Base-by-base conservation (phyloP, 2,329 filamentous ascomycete genomes). In the Xenoacremonium recifei region DNA sequence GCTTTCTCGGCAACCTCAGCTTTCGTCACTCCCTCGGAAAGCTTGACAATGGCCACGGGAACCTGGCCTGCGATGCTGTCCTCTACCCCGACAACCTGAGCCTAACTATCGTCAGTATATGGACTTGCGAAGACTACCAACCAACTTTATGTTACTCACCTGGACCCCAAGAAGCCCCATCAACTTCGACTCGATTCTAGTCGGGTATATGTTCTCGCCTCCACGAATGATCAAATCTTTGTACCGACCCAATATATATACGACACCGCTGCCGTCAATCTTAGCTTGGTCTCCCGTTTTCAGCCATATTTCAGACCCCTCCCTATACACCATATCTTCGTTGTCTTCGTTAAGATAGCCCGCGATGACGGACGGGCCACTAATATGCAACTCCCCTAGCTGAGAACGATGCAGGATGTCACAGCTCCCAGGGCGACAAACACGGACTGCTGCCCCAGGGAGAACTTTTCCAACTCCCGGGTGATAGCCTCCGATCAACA, bases 31-130 rank as follows among this genome's bases (percentile, higher is more conserved):
- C 53, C 49, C n/a, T 60, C 27, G 1, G 65, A 60, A 3, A 65
- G 45, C 21, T 59, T 53, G 19, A 73, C 64, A 11, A 76, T 54
- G 3, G 73, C 73, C 12, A 75, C 64, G 1, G 70, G 68, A 3
- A 76, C 63, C 47, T 76, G 71, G 4, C 72, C 72, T 19, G 72
- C 70, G 40, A 71, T 52, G 11, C 67, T 60, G 48, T 76, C 70
- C 3, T 64, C 59, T 2, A 69, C 55, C 7, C 70, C 72, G 11
- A 76, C 61, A 2, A 76, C 67, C 40, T 71, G 64, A 1, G 55
- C 62, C 53, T 67, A 42, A 2, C n/a, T 60, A 2, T 6, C 9
- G 3, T 60, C 44, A 53, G 49, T 20, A 34, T 16, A 5, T 6
- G 4, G 5, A 13, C 7, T 6, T 19, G 5, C 16, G 9, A 4